Evolutionary conservation across 768 basidiomycete species (phyloP).

Genomic region (Galerina marginata): DNA sequence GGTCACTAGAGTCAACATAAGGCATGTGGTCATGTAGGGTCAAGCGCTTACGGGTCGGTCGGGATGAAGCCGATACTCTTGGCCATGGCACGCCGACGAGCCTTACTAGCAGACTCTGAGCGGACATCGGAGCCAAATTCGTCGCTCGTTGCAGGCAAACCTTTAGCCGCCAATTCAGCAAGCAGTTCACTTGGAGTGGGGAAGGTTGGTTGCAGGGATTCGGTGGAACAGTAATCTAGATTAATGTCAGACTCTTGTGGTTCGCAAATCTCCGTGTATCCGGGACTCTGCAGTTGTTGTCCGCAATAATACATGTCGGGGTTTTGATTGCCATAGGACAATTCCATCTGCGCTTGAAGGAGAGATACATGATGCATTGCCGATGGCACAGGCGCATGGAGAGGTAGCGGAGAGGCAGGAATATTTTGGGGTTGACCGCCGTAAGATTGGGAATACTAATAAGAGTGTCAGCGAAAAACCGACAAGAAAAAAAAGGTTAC

Average conservation of each 20-base stretch:
- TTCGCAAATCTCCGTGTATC: conserved; percentile 1
- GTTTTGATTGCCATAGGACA: not conserved
- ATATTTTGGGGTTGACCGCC: not conserved
- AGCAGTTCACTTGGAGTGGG: conserved; percentile 72
- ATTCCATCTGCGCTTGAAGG: conserved; percentile 2
- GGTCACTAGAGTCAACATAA: conserved; percentile 7
- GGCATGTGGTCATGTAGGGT: not conserved
- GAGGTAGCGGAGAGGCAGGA: not conserved
- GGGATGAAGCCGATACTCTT: conserved; percentile 60
- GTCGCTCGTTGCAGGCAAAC: conserved; percentile 10
- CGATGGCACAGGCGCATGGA: conserved; percentile 23
- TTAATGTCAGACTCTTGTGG: conserved; percentile 11
- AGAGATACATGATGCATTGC: conserved; percentile 12
- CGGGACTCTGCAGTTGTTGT: not conserved
- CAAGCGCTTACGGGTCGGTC: conserved; percentile 61
- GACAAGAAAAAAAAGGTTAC: not conserved
- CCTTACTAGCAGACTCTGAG: conserved; percentile 57
- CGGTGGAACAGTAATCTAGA: conserved; percentile 4
- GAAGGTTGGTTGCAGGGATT: conserved; percentile 43
- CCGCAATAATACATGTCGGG: not conserved
- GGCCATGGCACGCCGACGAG: conserved; percentile 61
- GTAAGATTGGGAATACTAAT: not conserved
- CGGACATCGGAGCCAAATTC: conserved; percentile 18
- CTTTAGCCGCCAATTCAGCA: conserved; percentile 41
- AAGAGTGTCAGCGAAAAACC: not conserved